Evolutionary conservation across 1,139 yeast species (phyloP), one percentile per base, ranked within the genome.

Genomic region (Pichia sp.): DNA sequence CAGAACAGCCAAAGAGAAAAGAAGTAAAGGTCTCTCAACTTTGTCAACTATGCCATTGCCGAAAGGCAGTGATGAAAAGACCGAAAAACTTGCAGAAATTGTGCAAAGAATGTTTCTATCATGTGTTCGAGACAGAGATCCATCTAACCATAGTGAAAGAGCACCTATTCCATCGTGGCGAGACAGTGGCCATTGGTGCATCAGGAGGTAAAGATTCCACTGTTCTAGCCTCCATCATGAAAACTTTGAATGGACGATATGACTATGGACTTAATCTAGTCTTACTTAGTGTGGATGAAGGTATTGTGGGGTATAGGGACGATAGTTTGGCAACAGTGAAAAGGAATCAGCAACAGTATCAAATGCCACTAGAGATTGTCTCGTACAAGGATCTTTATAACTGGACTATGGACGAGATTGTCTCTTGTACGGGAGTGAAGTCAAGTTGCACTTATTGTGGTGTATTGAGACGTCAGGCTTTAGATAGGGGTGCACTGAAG

Each of bases 391-490:
- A 88, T 27, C 65, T 93, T 16, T 93, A 91, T 54, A 70, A 80
- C 55, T 93, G 99, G 99, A 85, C 95, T 9, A 91, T 93, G 99
- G 99, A 93, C 62, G 94, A 87, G 53, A 86, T 93, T 35, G 99
- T 93, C 1, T 78, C 91, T 2, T 86, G 94, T 58, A 93, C 96
- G 2, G 98, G 98, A 9, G 80, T 85, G 34, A 72, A 95, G 56
- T 86, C 87, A 46, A 86, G 94, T 53, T 93, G 99, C 61, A 93
- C 99, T 0, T 93, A 91, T 57, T 93, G 99, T 64, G 99, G 99
- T 34, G 98, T 93, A 10, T 75, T 93, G 42, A 69, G 99, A 57
- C 72, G 99, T 49, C 99, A 93, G 59, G 97, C 98, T 0, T 64
- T 93, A 34, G 99, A 93, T 59, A 67, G 98, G 49, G 98, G 98